phyloP scores from a whole-genome alignment of 2,329 filamentous ascomycete species.

The Alternaria longipes region DNA sequence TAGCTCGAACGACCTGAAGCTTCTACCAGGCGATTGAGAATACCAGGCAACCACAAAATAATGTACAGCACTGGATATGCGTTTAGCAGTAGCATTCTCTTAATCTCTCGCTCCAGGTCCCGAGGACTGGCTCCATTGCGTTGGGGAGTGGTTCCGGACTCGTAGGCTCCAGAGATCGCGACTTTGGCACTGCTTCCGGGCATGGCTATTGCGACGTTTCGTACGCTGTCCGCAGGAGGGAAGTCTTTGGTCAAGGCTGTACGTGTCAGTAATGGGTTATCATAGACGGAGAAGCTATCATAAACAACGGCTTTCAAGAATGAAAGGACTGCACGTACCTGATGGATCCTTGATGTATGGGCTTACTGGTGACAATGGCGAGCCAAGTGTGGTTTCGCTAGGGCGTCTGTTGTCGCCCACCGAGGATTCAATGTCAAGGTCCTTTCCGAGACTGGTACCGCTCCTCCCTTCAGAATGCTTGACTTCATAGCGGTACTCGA shows the following conservation, averaged over 20 bases:
- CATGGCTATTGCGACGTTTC: neutral
- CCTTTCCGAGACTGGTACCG: neutral
- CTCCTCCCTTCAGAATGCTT: constrained; percentile 17
- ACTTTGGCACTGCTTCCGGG: neutral
- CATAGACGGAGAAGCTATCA: neutral
- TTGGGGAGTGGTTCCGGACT: neutral
- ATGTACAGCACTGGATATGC: constrained; percentile 48
- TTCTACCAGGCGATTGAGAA: constrained; percentile 33
- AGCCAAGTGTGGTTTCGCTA: neutral
- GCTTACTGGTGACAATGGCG: neutral
- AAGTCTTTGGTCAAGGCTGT: neutral
- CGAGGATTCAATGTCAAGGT: neutral
- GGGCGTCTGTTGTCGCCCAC: neutral
- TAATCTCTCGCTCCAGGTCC: constrained; percentile 32
- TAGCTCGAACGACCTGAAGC: constrained; percentile 20
- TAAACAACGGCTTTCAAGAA: neutral
- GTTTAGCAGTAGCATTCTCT: constrained; percentile 44
- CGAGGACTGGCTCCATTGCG: neutral
- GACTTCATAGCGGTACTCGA: constrained; percentile 11
- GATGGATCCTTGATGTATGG: neutral
- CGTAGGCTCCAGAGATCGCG: neutral
- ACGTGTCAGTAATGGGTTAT: neutral
- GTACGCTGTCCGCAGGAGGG: neutral
- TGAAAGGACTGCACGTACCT: neutral
- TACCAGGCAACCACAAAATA: constrained; percentile 47